A percentile compares a stretch with the other conserved stretches of the same genome.
Conservation (phyloP, 768 basidiomycete species). For the Lentinula boryana region DNA sequence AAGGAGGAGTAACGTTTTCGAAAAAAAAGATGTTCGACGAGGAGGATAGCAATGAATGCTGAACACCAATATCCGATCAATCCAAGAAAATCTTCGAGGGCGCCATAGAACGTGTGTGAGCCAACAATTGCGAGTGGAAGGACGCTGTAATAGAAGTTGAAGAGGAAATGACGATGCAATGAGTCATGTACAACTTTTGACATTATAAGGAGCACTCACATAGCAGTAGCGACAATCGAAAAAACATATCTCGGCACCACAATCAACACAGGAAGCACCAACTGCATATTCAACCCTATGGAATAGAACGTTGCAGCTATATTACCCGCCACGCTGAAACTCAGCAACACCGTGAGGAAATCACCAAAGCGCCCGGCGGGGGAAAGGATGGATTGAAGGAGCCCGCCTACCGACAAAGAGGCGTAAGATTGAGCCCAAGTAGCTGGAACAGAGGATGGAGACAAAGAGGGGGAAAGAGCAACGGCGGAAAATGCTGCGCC, state of each 20-base stretch:
- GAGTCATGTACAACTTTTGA: no score
- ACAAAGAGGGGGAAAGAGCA: conserved; percentile 13
- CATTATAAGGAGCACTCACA: conserved; percentile 36
- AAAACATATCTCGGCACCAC: conserved; percentile 72
- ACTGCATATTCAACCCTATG: conserved; percentile 67
- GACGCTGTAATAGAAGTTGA: conserved; percentile 33
- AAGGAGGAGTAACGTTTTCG: conserved; percentile 40
- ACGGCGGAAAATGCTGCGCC: conserved; percentile 67
- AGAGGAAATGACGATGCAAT: background rate
- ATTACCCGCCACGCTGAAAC: conserved; percentile 77
- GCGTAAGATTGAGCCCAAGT: conserved; percentile 57
- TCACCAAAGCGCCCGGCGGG: conserved; percentile 71
- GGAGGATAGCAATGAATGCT: conserved; percentile 56
- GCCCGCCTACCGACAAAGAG: conserved; percentile 59
- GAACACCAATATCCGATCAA: conserved; percentile 65
- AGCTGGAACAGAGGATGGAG: conserved; percentile 35
- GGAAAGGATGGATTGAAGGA: conserved; percentile 65
- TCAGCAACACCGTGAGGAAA: conserved; percentile 75
- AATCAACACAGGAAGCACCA: conserved; percentile 53
- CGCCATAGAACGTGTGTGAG: conserved; percentile 62
- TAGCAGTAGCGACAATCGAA: conserved; percentile 62
- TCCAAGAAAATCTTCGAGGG: conserved; percentile 72
- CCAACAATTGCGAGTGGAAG: conserved; percentile 74
- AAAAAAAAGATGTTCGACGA: conserved; percentile 68
- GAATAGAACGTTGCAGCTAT: conserved; percentile 83